phyloP scores from a whole-genome alignment of 257 asterid genomes.

The Apocynum venetum region DNA sequence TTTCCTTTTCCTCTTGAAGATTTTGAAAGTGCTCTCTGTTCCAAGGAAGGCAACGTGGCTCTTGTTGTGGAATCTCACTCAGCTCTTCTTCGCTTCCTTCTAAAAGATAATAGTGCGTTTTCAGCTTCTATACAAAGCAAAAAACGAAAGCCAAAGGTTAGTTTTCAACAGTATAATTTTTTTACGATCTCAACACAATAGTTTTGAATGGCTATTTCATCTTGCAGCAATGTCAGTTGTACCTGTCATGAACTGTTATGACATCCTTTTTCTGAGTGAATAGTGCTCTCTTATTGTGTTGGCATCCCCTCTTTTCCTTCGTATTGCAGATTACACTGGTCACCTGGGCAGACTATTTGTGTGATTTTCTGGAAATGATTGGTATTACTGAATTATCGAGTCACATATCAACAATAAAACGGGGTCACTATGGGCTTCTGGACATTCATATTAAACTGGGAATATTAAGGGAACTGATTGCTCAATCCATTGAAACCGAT shows the following conservation, averaged over 20 bases:
- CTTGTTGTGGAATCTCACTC: conserved; percentile 75
- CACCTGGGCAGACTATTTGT: conserved; percentile 74
- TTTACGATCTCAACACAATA: not conserved
- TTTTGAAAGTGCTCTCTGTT: conserved; percentile 78
- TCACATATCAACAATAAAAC: conserved; percentile 60
- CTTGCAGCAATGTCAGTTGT: not conserved
- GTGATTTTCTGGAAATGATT: conserved; percentile 66
- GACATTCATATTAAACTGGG: conserved; percentile 60
- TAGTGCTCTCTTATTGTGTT: not conserved
- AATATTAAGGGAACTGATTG: conserved; percentile 61
- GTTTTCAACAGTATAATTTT: not conserved
- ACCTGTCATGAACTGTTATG: not conserved
- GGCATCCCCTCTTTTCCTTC: conserved; percentile 5
- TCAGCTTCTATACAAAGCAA: conserved; percentile 43
- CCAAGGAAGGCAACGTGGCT: conserved; percentile 66
- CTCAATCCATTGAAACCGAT: conserved; percentile 69
- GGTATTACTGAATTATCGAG: conserved; percentile 41
- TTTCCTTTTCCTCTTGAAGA: conserved; percentile 91
- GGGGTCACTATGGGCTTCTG: conserved; percentile 74
- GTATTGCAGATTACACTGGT: conserved; percentile 58
- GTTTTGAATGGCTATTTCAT: not conserved
- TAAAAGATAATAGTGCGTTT: conserved; percentile 58
- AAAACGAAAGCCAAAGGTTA: conserved; percentile 74
- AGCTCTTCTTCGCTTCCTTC: conserved; percentile 68
- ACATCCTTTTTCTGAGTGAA: not conserved